Base-by-base conservation (phyloP, 108 stramenopile genomes). In the Skeletonema tropicum region DNA sequence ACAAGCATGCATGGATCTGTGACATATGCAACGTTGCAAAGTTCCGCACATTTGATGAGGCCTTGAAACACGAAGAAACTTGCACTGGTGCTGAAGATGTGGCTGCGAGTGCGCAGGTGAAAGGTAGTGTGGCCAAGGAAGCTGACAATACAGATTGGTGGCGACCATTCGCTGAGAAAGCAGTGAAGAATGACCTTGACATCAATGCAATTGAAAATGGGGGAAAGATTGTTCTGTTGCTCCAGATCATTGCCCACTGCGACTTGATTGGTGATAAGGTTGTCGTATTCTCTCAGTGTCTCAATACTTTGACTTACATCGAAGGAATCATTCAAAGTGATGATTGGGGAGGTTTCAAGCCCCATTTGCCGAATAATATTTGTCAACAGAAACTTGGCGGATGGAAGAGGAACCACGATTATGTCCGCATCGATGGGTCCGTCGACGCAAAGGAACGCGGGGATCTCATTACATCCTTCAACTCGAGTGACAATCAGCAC, bases 361-460 rank as follows among this genome's bases (percentile, higher is more conserved):
- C 76, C 1, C 71, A 57, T 29, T 42, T 89, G 25, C 41, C 68
- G 2, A 11, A 73, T 25, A 62, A 55, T 45, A 64, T 73, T 26
- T 60, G 74, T 31, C 76, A 59, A 58, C 49, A 73, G 32, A 63
- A 49, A 19, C 60, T 89, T 67, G 85, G 88, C 25, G 80, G 85
- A 10, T 93, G 92, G 92, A 71, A 57, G 59, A 70, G 72, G 30
- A 80, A 83, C 10, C 30, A 52, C 11, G 87, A 93, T 8, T 90
- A 87, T 69, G 82, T 90, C 7, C 87, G 92, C 11, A 91, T 93
- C 55, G 92, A 93, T 77, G 92, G 92, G 21, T 55, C 55, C 14
- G 88, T 84, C 7, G 62, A 62, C 60, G 79, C 87, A n/a, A 58
- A 57, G 38, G 82, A 89, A 14, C 83, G 92, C 25, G 90, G 92